A percentile compares a stretch with the other conserved stretches of the same genome.
These are phyloP conservation scores for Leptographium wingfieldii DNA, from an alignment of 2,329 filamentous ascomycete genomes.

Conservation along the genomic window DNA sequence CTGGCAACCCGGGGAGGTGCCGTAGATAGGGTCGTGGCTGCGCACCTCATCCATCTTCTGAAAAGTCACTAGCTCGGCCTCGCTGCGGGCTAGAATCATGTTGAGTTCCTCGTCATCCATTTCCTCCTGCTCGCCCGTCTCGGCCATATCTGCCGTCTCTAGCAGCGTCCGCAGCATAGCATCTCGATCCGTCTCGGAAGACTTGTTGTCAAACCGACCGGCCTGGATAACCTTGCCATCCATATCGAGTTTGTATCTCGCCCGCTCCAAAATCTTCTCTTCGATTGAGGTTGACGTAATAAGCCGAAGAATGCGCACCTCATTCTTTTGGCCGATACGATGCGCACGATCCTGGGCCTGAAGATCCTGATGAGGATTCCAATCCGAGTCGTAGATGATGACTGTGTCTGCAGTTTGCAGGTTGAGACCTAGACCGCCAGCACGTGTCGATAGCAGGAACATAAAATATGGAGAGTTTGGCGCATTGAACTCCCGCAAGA, in stretches of 20 bases:
- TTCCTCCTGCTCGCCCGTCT: conserved; percentile 70
- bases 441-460: conserved; percentile 96
- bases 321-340: conserved; percentile 99
- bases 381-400: conserved; percentile 99
- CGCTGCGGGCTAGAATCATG: conserved; percentile 79
- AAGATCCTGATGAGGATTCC: conserved; percentile 98
- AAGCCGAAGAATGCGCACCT: conserved; percentile 88
- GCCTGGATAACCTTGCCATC: conserved; percentile 99
- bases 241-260: conserved; percentile 97
- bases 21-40: conserved; percentile 53
- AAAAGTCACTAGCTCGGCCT: conserved; percentile 67
- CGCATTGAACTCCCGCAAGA: conserved; percentile 80
- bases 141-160: conserved; percentile 64
- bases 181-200: conserved; percentile 94
- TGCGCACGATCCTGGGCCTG: conserved; percentile 99
- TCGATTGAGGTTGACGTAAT: conserved; percentile 97
- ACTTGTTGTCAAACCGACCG: conserved; percentile 99
- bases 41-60: conserved; percentile 74
- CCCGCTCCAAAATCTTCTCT: conserved; percentile 95
- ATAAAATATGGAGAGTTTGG: conserved; percentile 90
- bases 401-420: conserved; percentile 96
- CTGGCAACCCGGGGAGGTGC: conserved; percentile 49
- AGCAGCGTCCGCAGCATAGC: conserved; percentile 89
- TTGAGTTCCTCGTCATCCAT: conserved; percentile 99
- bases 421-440: conserved; percentile 94